Conservation (phyloP, 352 stramenopile genomes). For the Pythium grandisporangium region DNA sequence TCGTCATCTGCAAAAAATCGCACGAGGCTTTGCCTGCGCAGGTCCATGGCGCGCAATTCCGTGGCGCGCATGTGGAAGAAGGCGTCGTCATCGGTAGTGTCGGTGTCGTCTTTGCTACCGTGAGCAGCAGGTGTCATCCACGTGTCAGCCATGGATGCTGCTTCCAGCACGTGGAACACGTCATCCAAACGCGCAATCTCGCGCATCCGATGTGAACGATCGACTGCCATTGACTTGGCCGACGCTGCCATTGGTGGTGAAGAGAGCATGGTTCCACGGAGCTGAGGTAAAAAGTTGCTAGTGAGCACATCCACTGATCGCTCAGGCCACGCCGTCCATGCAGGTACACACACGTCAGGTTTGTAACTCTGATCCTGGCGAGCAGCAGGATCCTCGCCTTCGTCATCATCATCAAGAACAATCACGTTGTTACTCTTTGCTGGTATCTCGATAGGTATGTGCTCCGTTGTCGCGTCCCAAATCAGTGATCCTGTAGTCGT, state of each 20-base stretch:
- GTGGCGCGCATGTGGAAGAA: constrained; percentile 8
- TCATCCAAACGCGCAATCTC: constrained; percentile 25
- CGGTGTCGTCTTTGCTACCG: not conserved
- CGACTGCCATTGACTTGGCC: too few relatives aligned
- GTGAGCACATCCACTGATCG: constrained; percentile 49
- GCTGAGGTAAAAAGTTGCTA: constrained; percentile 43
- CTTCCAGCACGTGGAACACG: constrained; percentile 36
- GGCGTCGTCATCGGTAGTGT: constrained; percentile 3
- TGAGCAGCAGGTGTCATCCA: constrained; percentile 3
- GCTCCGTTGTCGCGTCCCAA: not conserved
- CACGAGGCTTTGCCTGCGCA: constrained; percentile 9
- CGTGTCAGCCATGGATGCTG: constrained; percentile 8
- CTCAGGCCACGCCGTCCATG: constrained; percentile 30
- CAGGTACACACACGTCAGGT: constrained; percentile 30
- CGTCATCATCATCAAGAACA: too few relatives aligned
- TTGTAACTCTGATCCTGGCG: too few relatives aligned
- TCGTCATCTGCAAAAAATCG: not conserved
- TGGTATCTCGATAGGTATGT: too few relatives aligned
- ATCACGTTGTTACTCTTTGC: too few relatives aligned
- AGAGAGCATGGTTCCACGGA: constrained; percentile 12
- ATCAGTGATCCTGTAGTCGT: not conserved
- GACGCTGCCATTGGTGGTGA: not conserved
- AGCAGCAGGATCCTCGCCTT: too few relatives aligned
- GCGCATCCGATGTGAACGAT: too few relatives aligned
- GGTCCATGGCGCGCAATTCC: not conserved